phyloP scores from a whole-genome alignment of 495 filamentous ascomycete genomes.

The Aspergillus taichungensis region DNA sequence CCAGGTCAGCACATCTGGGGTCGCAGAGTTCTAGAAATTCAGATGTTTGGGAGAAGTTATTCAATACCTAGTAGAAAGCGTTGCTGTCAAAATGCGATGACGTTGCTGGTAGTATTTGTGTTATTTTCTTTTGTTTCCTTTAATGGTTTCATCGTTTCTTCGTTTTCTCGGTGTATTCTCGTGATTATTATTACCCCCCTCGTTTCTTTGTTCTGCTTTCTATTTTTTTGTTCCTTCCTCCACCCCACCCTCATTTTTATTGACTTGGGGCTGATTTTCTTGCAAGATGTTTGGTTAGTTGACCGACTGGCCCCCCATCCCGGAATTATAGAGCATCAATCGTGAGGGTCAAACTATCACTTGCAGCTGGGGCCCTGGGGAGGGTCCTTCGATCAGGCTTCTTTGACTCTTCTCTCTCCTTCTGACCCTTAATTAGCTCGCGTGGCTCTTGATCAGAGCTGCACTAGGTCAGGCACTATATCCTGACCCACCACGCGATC shows the following conservation, averaged over 20 bases:
- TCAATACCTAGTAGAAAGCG: too few species aligned
- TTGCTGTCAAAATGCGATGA: constrained; percentile 20
- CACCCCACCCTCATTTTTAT: too few species aligned
- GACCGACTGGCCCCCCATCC: too few species aligned
- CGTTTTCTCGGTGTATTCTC: too few species aligned
- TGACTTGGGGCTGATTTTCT: too few species aligned
- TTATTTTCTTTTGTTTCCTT: background rate
- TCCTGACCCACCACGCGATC: constrained; percentile 7
- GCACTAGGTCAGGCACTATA: constrained; percentile 17
- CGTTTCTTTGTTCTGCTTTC: background rate
- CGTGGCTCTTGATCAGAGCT: constrained; percentile 17
- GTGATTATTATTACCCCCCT: background rate
- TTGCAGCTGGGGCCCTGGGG: constrained; percentile 11
- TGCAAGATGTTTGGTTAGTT: too few species aligned
- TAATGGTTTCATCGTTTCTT: background rate
- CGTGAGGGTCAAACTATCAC: constrained; percentile 15
- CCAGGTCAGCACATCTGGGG: too few species aligned
- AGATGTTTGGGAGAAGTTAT: too few species aligned
- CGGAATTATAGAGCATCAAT: background rate
- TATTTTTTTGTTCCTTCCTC: background rate
- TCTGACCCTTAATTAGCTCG: constrained; percentile 10
- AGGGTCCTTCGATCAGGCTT: constrained; percentile 11
- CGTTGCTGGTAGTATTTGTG: constrained; percentile 9
- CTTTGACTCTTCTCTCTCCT: constrained; percentile 6
- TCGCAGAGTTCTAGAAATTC: too few species aligned